These are phyloP conservation scores for Catunica adiposa DNA, from an alignment of 2,329 filamentous ascomycete genomes.

Conservation along the genomic window DNA sequence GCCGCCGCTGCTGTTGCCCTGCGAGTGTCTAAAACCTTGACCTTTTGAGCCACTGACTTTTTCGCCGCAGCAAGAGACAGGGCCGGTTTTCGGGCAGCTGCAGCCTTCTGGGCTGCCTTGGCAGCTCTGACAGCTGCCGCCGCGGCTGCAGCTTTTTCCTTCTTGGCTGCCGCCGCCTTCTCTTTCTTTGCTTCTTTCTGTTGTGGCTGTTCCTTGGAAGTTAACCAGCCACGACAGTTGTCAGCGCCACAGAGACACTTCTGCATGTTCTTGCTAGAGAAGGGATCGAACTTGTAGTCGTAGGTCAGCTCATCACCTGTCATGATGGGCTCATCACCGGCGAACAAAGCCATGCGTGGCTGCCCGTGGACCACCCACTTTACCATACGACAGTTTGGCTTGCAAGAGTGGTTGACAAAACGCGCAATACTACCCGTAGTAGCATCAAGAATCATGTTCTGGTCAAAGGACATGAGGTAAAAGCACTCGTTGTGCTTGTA, in stretches of 20 bases:
- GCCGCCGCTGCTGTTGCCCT: slow-evolving; percentile 2
- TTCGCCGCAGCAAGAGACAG: slow-evolving; percentile 7
- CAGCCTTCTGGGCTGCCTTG: background rate
- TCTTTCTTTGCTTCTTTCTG: slow-evolving; percentile 28
- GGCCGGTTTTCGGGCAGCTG: slow-evolving; percentile 21
- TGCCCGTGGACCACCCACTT: slow-evolving; percentile 93
- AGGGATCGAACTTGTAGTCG: slow-evolving; percentile 63
- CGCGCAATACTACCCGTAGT: slow-evolving; percentile 90
- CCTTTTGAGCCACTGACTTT: slow-evolving; percentile 5
- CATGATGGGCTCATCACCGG: slow-evolving; percentile 74
- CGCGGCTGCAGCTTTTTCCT: slow-evolving; percentile 35
- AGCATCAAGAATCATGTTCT: slow-evolving; percentile 96
- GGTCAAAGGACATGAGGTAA: slow-evolving; percentile 96
- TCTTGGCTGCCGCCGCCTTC: slow-evolving; percentile 21
- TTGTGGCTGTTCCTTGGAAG: slow-evolving; percentile 38
- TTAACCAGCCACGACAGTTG: slow-evolving; percentile 48
- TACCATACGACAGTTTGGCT: slow-evolving; percentile 93
- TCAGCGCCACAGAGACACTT: slow-evolving; percentile 45
- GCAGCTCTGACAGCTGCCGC: background rate
- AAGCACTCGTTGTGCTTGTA: slow-evolving; percentile 97
- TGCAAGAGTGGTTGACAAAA: slow-evolving; percentile 96
- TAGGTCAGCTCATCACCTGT: slow-evolving; percentile 94
- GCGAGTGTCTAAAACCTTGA: slow-evolving; percentile 3
- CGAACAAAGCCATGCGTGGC: slow-evolving; percentile 91
- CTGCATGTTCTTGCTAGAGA: slow-evolving; percentile 52